Percentiles rank a stretch among this genome's conserved stretches.
These are phyloP conservation scores for Asterophora parasitica DNA, from an alignment of 768 basidiomycete species.

Conservation along the genomic window DNA sequence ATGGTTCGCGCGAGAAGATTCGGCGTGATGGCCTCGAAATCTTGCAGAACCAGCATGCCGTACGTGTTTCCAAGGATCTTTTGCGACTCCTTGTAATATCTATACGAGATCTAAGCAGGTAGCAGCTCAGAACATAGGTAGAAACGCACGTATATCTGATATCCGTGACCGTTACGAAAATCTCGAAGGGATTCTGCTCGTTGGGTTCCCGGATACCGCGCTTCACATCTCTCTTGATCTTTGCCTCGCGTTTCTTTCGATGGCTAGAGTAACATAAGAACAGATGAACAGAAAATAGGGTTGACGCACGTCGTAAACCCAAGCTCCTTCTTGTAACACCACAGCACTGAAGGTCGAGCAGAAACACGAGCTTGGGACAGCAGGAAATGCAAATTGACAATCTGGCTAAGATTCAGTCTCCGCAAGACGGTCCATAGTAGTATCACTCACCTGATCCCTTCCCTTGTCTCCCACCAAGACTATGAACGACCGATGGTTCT, in stretches of 20 bases:
- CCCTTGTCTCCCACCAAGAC: constrained; percentile 94
- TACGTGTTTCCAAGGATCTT: constrained; percentile 83
- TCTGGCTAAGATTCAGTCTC: constrained; percentile 32
- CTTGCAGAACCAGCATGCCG: constrained; percentile 95
- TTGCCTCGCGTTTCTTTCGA: constrained; percentile 94
- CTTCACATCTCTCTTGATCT: constrained; percentile 95
- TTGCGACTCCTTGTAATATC: constrained; percentile 18
- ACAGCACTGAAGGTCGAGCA: constrained; percentile 85
- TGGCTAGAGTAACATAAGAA: constrained; percentile 45
- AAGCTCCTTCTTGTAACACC: constrained; percentile 99
- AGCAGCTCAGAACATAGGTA: neutral
- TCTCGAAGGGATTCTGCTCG: constrained; percentile 96
- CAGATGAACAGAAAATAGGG: constrained; percentile 1
- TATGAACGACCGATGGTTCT: constrained; percentile 92
- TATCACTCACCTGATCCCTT: constrained; percentile 72
- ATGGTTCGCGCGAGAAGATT: constrained; percentile 95
- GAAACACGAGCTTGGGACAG: constrained; percentile 89
- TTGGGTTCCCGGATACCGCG: constrained; percentile 90
- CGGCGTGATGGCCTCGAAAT: constrained; percentile 97
- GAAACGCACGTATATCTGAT: constrained; percentile 87
- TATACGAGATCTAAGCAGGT: neutral
- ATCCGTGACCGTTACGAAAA: constrained; percentile 97
- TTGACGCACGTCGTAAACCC: constrained; percentile 85
- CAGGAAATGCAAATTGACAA: constrained; percentile 94
- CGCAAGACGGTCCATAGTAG: neutral